phyloP scores from a whole-genome alignment of 345 rosid species.

The Acer saccharum region DNA sequence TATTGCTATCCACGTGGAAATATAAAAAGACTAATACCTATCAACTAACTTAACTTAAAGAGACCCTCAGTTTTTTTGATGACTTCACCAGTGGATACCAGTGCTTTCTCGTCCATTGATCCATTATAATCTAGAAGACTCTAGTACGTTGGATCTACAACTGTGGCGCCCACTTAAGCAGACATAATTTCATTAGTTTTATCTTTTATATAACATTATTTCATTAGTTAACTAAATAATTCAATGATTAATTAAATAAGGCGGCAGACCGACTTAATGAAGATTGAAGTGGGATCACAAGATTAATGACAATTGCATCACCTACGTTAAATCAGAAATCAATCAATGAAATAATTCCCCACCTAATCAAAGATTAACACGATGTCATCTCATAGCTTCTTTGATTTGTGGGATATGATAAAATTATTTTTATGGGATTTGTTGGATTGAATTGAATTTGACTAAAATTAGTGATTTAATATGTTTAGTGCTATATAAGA shows the following conservation, averaged over 20 bases:
- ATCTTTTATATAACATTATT: too few relatives aligned
- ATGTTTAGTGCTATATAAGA: too few relatives aligned
- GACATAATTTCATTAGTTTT: not conserved
- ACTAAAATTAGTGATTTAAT: too few relatives aligned
- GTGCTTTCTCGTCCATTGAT: not conserved
- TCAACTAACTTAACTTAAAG: not conserved
- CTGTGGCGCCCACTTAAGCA: not conserved
- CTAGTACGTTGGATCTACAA: not conserved
- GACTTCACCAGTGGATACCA: not conserved
- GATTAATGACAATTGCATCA: conserved; percentile 1
- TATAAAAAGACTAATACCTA: not conserved
- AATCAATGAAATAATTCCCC: not conserved
- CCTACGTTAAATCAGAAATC: not conserved
- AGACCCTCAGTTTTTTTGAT: not conserved
- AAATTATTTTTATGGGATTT: too few relatives aligned
- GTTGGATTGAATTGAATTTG: too few relatives aligned
- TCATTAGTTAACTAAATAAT: not conserved
- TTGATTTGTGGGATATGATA: too few relatives aligned
- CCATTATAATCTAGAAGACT: not conserved
- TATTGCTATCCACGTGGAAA: not conserved
- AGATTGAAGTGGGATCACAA: conserved; percentile 1
- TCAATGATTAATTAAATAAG: conserved; percentile 6
- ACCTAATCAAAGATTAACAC: not conserved
- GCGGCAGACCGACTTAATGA: not conserved
- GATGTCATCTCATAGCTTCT: too few relatives aligned